Base-by-base conservation (phyloP, 345 rosid species). In the Hypericum androsaemum region DNA sequence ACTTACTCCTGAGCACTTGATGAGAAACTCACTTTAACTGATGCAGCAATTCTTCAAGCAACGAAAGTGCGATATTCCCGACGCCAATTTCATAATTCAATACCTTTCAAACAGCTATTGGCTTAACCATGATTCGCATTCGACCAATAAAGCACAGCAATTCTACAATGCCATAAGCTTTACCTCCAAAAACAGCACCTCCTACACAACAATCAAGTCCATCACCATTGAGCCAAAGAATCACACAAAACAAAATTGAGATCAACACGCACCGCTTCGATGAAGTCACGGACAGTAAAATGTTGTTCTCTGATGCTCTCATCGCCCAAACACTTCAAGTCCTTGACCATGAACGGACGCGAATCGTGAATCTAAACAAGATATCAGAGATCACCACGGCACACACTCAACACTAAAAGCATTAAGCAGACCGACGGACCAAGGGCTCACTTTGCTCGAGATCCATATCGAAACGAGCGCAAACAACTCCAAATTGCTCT, bases 401-500 rank as follows among this genome's bases (percentile, higher is more conserved):
- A 53, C 32, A 53, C 7, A 9, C 37, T 10, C 7, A 14, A 41
- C 13, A 53, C 17, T 50, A 39, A 13, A 57, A 59, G 1, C 17
- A 40, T 36, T 43, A 22, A 22, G n/a, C 14, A 48, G 32, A 41
- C 15, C 36, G 50, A 56, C 6, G 10, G 15, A n/a, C 41, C 32
- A 39, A 54, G 22, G 11, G 46, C 76, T 53, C 41, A 81, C 94
- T 74, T 86, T 86, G 70, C 80, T 81, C 8, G 94, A 78, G 64
- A 83, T 66, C 95, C 95, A 86, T 11, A 83, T 38, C 16, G 89
- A 74, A 71, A 80, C 46, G 10, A 86, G 84, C 5, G 71, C 77
- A 74, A 83, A 86, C 11, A 86, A 56, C 71, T 83, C 89, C 71
- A 86, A 54, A 73, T 77, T 86, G 79, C 94, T 73, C 66, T 83